Base-by-base conservation (phyloP, 1,284 basidiomycete species). In the Austroboletus niveus region DNA sequence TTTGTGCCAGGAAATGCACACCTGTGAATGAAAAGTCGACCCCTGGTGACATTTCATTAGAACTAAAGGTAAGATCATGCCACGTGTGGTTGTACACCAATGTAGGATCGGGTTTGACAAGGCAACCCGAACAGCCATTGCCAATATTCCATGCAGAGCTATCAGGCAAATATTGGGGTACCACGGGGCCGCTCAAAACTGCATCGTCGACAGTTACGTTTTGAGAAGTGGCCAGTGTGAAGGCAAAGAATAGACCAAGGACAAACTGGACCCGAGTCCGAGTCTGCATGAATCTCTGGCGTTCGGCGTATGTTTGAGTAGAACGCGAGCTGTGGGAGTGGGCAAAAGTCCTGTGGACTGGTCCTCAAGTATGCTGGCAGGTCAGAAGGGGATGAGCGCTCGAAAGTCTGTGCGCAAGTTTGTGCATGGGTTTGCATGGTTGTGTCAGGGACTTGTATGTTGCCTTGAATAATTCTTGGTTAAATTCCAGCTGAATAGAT, bases 131-230 rank as follows among this genome's bases (percentile, higher is more conserved):
- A 29, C 58, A 58, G 11, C 14, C 31, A 6, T 40, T 41, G 27
- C 49, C 49, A 4, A 14, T 10, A 17, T 51, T 30, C 48, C 52
- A 53, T 2, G 10, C 8, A n/a, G 30, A 41, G 2, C 2, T 8
- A 1, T 34, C 5, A 43, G 35, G 12, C 3, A 53, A 22, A 44
- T 60, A 62, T 5, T 41, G 39, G 5, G 57, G 59, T 8, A 47
- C 17, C 1, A 32, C 45, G 0, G 31, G 0, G 7, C 60, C 58
- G 1, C 27, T 42, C 29, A 15, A 8, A n/a, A 38, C 48, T 0
- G 61, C 49, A 24, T 62, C 60, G 15, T 62, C 62, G 12, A 65
- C 49, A 1, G 60, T 62, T 20, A 60, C 47, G 17, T 61, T 59
- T 44, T 61, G 57, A n/a, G 49, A 40, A 1, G 20, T 24, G 15